Base-by-base conservation (phyloP, 306 rosid species). In the Medicago arabica region DNA sequence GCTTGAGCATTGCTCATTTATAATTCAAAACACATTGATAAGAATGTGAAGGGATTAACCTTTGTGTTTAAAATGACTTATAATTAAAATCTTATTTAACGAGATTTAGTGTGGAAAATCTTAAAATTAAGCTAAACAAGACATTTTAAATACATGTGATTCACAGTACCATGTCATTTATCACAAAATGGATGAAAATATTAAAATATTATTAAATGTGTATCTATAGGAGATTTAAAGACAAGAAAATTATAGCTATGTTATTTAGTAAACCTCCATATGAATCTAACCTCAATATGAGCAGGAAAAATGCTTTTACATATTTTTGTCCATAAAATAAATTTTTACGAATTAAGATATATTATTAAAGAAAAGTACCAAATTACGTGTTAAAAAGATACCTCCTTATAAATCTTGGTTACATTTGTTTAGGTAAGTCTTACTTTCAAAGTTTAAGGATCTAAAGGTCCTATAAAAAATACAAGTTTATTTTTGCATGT, bases 391-490 rank as follows among this genome's bases (percentile, higher is more conserved):
- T 44, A 79, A 87, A 65, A 94, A 55, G 82, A 28, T 91, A 77
- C 92, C 96, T 14, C 82, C 85, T 60, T 91, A 82, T 83, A 87
- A 89, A 44, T 82, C 88, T 10, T 94, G 97, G 97, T 85, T 87
- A 60, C 85, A 86, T 83, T 78, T 94, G 88, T 84, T 84, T 39
- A 91, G 94, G 97, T 93, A 68, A 6, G 70, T 53, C 41, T 41
- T 38, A 41, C 62, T 71, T 82, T 60, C 10, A 1, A 15, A 28
- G 53, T 40, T 67, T 54, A 12, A n/a, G 63, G 44, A 16, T 41
- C 16, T 66, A 11, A 0, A 60, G 31, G 54, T 47, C 23, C 18
- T 18, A n/a, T 23, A 23, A 23, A 23, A 21, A 23, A 1, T 23
- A 46, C 57, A 18, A 54, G 51, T 58, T 58, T 23, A 14, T 67